phyloP scores from a whole-genome alignment of 495 filamentous ascomycete species.

The Penicillium soppii region DNA sequence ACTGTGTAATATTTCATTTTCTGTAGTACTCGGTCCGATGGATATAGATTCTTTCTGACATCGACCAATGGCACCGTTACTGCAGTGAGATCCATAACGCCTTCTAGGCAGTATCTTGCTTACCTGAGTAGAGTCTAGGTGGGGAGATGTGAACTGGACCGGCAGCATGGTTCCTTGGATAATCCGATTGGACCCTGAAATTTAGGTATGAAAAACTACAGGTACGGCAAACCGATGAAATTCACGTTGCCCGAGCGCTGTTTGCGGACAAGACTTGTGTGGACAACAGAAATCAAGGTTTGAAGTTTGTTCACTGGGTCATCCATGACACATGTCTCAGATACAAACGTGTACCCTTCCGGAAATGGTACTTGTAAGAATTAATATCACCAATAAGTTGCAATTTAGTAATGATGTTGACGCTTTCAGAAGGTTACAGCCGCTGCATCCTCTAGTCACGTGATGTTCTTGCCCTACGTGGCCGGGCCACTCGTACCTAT shows the following conservation, averaged over 20 bases:
- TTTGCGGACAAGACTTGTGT: constrained; percentile 20
- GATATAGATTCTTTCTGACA: not conserved
- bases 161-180: constrained; percentile 2
- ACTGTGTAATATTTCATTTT: not conserved
- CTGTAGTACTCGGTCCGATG: constrained; percentile 10
- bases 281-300: not conserved
- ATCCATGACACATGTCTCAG: not conserved
- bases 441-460: constrained; percentile 14
- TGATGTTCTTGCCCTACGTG: constrained; percentile 17
- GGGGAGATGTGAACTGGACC: not conserved
- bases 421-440: constrained; percentile 30
- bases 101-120: not conserved
- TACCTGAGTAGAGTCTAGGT: not conserved
- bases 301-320: not conserved
- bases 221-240: constrained; percentile 11
- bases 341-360: not conserved
- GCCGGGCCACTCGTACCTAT: too few species aligned
- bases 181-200: not conserved
- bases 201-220: not conserved
- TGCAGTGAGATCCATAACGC: not conserved
- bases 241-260: constrained; percentile 11
- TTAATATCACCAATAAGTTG: constrained; percentile 5
- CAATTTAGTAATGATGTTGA: constrained; percentile 9
- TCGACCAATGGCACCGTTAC: constrained; percentile 28
- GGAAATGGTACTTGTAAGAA: not conserved